Conservation (phyloP, 805 yeast species). For the Tetrapisispora namnaoensis region DNA sequence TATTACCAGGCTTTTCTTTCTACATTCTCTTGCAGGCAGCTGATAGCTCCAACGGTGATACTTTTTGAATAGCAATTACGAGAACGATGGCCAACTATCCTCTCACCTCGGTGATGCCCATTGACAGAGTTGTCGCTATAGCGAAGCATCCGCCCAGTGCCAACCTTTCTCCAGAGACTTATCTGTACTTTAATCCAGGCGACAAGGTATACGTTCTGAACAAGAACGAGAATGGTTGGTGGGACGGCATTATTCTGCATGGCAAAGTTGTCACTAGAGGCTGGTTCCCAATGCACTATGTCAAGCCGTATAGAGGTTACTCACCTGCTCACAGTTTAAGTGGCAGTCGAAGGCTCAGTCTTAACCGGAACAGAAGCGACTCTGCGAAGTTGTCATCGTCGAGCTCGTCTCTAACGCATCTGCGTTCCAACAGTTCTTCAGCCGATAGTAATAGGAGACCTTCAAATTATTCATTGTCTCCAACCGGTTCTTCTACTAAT, state of each 20-base stretch:
- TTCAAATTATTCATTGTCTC: not conserved
- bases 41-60: too few species aligned
- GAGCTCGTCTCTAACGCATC: not conserved
- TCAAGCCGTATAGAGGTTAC: not conserved
- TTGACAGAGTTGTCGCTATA: slow-evolving; percentile 12
- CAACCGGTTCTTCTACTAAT: not conserved
- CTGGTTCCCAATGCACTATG: slow-evolving; percentile 56
- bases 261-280: slow-evolving; percentile 41
- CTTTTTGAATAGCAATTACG: too few species aligned
- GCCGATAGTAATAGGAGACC: not conserved
- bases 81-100: not conserved
- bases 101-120: not conserved
- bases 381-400: not conserved
- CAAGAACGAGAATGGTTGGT: slow-evolving; percentile 66
- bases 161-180: not conserved
- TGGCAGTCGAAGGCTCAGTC: not conserved
- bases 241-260: slow-evolving; percentile 59
- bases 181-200: slow-evolving; percentile 35
- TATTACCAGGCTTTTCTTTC: too few species aligned
- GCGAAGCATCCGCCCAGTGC: slow-evolving; percentile 4
- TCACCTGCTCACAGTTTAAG: not conserved
- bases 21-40: too few species aligned
- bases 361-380: not conserved
- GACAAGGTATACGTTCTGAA: slow-evolving; percentile 60
- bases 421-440: not conserved